Base-by-base conservation (phyloP, 139 green algal species). In the Diplosphaera chodatii region DNA sequence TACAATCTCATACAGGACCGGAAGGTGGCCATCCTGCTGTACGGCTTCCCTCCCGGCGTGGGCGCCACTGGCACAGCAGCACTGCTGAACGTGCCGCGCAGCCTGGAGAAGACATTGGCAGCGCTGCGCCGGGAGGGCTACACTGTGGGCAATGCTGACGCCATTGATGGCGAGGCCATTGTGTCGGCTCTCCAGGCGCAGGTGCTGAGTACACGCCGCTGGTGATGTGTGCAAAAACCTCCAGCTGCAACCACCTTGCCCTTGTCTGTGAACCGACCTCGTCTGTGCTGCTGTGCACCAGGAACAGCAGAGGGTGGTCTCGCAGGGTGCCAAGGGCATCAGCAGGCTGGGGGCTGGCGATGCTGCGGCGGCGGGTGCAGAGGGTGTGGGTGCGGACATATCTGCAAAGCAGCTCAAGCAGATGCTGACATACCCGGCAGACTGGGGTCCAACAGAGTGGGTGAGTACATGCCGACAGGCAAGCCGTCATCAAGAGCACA, bases 21-120 rank as follows among this genome's bases (percentile, higher is more conserved):
- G 34, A 87, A 87, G 69, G 33, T 96, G 31, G 90, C 89, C 0
- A 70, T 96, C 1, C 70, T 96, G 41, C 48, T 96, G 72, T 99
- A 98, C 74, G 93, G 94, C 73, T 99, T 99, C 79, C 94, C 94
- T 0, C 94, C 94, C 0, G 94, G 93, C 0, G 94, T 98, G n/a
- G 94, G 94, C 18, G 90, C 94, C 6, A 94, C 88, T 0, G 94
- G 94, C 55, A 99, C 94, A 13, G 94, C 94, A 4, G 94, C 94
- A 13, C 85, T 98, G 67, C 88, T 99, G 67, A 99, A 99, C 78
- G 94, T 99, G 67, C 94, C 94, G 23, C 83, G 87, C 74, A 96
- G 87, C 1, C 79, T 98, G 55, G 86, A 91, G 70, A 21, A 41
- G 1, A 25, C 92, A 59, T 83, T 98, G 56, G 25, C 64, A 13